Percentiles rank a stretch among this genome's conserved stretches.
These are phyloP conservation scores for Suillus lakei DNA, from an alignment of 768 basidiomycete genomes.

Conservation along the genomic window DNA sequence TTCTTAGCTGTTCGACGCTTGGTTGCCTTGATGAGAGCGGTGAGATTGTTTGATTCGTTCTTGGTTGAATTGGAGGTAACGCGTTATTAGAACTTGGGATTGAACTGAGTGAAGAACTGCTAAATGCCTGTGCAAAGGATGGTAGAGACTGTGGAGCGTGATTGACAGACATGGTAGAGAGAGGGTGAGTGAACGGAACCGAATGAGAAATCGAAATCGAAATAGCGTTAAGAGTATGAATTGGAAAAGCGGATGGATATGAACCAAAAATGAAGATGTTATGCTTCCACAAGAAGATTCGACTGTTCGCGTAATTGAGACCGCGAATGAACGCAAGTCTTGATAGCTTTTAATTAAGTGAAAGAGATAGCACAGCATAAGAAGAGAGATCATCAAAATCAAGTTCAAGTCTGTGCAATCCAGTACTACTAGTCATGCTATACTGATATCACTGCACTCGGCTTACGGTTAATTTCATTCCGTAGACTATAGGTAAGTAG, in stretches of 20 bases:
- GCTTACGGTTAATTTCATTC: neutral
- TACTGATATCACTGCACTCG: slow-evolving; percentile 2
- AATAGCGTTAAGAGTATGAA: slow-evolving; percentile 1
- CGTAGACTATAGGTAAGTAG: too few species aligned
- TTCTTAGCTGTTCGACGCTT: slow-evolving; percentile 34
- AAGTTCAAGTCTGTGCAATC: too few species aligned
- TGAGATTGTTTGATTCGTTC: slow-evolving; percentile 39
- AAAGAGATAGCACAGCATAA: neutral
- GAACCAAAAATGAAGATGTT: slow-evolving; percentile 3
- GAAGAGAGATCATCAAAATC: too few species aligned
- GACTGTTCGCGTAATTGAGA: slow-evolving; percentile 3
- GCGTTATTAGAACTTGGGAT: slow-evolving; percentile 56
- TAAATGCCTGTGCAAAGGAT: slow-evolving; percentile 81
- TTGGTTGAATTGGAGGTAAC: slow-evolving; percentile 67
- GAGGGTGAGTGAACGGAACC: too few species aligned
- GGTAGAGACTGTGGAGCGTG: slow-evolving; percentile 68
- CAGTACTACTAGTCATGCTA: too few species aligned
- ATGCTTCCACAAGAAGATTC: neutral
- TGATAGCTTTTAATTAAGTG: slow-evolving; percentile 3
- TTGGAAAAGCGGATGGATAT: neutral
- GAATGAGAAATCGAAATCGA: slow-evolving; percentile 12
- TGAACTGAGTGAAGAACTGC: slow-evolving; percentile 54
- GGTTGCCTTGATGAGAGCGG: slow-evolving; percentile 35
- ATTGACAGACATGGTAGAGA: slow-evolving; percentile 52
- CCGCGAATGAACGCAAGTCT: neutral